These are phyloP conservation scores for Pezicula radicicola DNA, from an alignment of 2,329 filamentous ascomycete genomes.

Conservation along the genomic window DNA sequence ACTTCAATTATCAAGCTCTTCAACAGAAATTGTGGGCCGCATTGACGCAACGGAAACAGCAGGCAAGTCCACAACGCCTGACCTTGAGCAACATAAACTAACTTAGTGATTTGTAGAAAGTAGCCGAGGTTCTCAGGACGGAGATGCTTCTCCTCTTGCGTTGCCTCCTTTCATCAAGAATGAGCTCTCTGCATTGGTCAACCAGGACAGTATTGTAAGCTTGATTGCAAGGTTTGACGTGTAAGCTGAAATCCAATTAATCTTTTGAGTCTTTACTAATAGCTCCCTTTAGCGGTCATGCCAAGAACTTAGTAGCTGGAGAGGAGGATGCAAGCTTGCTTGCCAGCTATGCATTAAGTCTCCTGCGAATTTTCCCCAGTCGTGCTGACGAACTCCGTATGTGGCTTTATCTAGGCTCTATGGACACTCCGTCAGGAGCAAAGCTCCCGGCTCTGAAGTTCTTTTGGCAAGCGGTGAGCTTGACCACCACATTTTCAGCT, in stretches of 20 bases:
- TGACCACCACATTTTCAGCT: conserved; percentile 52
- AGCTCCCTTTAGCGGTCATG: conserved; percentile 12
- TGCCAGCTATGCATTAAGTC: conserved; percentile 81
- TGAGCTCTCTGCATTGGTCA: conserved; percentile 69
- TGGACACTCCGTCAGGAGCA: conserved; percentile 25
- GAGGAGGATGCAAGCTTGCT: conserved; percentile 64
- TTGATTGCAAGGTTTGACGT: conserved; percentile 28
- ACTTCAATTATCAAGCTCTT: conserved; percentile 49
- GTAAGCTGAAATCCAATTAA: too few relatives aligned
- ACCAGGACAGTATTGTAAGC: conserved; percentile 68
- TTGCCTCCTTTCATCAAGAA: conserved; percentile 58
- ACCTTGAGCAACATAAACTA: too few relatives aligned
- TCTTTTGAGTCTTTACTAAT: too few relatives aligned
- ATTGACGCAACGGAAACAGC: conserved; percentile 33
- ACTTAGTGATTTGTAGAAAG: too few relatives aligned
- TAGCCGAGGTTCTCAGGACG: conserved; percentile 7
- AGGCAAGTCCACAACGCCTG: not conserved
- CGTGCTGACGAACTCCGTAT: conserved; percentile 88
- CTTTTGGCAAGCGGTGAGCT: conserved; percentile 71
- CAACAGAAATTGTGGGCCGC: conserved; percentile 47
- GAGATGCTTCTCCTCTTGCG: conserved; percentile 14
- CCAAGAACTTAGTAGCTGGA: conserved; percentile 18
- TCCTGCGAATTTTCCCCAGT: conserved; percentile 80
- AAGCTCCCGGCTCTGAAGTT: conserved; percentile 71
- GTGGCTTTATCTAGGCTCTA: conserved; percentile 76